Evolutionary conservation across 441 rosid genomes (phyloP), one percentile per base, ranked within the genome.

Genomic region (Populus hybrid): DNA sequence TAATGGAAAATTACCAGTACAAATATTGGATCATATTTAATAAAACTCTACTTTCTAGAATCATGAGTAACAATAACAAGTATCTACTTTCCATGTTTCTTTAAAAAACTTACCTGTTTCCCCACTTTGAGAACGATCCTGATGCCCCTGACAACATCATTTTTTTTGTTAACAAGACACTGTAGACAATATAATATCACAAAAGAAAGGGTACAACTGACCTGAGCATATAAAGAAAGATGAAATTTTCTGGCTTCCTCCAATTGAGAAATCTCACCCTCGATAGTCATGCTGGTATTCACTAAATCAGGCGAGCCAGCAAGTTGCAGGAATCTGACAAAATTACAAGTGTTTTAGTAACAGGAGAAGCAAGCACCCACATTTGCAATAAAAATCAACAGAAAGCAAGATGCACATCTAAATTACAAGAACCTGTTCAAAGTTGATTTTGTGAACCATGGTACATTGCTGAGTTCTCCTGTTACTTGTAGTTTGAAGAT

Each of bases 211-310:
- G 35, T 70, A 78, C 63, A 35, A 53, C 26, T 80, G 82, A 91
- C 94, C 88, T 83, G 82, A 69, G 84, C 68, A 80, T 84, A 84
- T 74, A 89, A 82, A 72, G 92, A 87, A 84, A 87, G 80, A 76
- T 91, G 93, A 74, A 89, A 89, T 64, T 84, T 88, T 82, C 88
- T 89, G 72, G 88, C 88, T 76, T 88, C 93, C 82, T 88, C 90
- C 88, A 89, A 83, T 77, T 87, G 92, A 82, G 87, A 86, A 75
- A 86, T 87, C 87, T 89, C 95, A 29, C 78, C 88, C 81, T 84
- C 84, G 68, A 91, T 85, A 42, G 70, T 79, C 82, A 83, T 87
- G 72, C 82, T 76, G 53, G 74, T 75, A 75, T 80, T 84, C 20
- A 83, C 18, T 7, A 88, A 83, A 77, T 81, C 88, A 64, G 78